Conservation (phyloP, 345 rosid genomes). For the Aquilaria malaccensis region DNA sequence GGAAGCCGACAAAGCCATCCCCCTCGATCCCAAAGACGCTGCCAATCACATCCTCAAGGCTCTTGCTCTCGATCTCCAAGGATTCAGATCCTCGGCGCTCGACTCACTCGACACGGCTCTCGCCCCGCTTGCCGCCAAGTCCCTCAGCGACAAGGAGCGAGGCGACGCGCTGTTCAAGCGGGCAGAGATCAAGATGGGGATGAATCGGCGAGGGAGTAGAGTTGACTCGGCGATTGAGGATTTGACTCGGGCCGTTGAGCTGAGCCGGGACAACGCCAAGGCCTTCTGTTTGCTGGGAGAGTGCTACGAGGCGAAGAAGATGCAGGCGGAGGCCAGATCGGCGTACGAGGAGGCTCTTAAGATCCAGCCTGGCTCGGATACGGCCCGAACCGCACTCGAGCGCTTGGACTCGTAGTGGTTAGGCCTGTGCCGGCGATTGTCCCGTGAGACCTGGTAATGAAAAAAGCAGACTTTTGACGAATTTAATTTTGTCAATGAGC, state of each 20-base stretch:
- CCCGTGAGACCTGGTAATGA: too few relatives aligned
- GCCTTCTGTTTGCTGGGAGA: constrained; percentile 39
- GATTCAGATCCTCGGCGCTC: constrained; percentile 54
- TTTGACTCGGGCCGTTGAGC: constrained; percentile 32
- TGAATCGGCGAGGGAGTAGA: constrained; percentile 22
- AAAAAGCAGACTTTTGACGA: too few relatives aligned
- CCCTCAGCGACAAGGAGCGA: constrained; percentile 34
- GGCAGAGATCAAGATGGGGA: constrained; percentile 43
- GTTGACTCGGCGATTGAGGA: constrained; percentile 45
- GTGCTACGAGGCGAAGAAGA: constrained; percentile 48
- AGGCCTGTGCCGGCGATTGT: not conserved
- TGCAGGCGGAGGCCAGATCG: constrained; percentile 35
- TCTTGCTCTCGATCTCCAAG: constrained; percentile 55
- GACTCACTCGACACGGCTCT: constrained; percentile 54
- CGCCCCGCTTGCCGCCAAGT: constrained; percentile 40
- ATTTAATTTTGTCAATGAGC: too few relatives aligned
- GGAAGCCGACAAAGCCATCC: constrained; percentile 45
- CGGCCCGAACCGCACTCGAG: constrained; percentile 34
- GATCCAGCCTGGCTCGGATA: constrained; percentile 22
- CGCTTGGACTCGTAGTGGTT: constrained; percentile 18
- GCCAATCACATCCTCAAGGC: constrained; percentile 56
- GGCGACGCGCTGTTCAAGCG: constrained; percentile 59
- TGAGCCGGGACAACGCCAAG: constrained; percentile 25
- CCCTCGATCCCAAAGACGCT: constrained; percentile 52
- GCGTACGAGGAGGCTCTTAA: constrained; percentile 43